Percentiles rank a stretch among this genome's conserved stretches.
These are phyloP conservation scores for Magnusiomyces tetraspermus DNA, from an alignment of 1,139 yeast genomes.

Conservation along the genomic window DNA sequence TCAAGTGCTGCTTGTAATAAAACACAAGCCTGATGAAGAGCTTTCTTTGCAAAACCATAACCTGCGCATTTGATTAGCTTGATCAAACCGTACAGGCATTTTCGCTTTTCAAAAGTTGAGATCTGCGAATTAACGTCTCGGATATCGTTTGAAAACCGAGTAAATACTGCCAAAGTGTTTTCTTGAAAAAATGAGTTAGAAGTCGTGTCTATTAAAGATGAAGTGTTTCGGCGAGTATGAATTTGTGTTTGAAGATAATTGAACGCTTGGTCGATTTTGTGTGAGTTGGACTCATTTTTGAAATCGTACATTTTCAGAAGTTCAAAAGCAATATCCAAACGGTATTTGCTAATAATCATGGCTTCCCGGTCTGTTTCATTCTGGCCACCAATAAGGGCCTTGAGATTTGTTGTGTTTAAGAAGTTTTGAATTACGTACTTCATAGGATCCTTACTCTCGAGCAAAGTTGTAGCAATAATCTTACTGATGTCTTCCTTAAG, in stretches of 20 bases:
- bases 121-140: conserved; percentile 64
- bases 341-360: conserved; percentile 7
- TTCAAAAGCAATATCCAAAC: conserved; percentile 13
- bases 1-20: conserved; percentile 77
- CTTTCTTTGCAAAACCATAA: conserved; percentile 49
- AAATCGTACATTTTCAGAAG: conserved; percentile 12
- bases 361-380: not conserved
- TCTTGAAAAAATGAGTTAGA: conserved; percentile 36
- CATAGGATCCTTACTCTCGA: not conserved
- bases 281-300: conserved; percentile 4
- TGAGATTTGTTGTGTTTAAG: conserved; percentile 42
- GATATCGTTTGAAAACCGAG: conserved; percentile 67
- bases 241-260: not conserved
- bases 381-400: conserved; percentile 30
- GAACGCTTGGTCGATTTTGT: not conserved
- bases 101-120: conserved; percentile 62
- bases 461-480: conserved; percentile 40
- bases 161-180: conserved; percentile 62
- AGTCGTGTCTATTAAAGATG: conserved; percentile 26
- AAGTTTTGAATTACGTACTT: conserved; percentile 36
- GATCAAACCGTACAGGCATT: conserved; percentile 65
- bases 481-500: conserved; percentile 43
- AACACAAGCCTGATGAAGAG: conserved; percentile 81
- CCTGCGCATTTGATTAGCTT: conserved; percentile 57
- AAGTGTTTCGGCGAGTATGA: not conserved